Conservation (phyloP, 176 grass and related monocot genomes). For the Cymbopogon citratus region DNA sequence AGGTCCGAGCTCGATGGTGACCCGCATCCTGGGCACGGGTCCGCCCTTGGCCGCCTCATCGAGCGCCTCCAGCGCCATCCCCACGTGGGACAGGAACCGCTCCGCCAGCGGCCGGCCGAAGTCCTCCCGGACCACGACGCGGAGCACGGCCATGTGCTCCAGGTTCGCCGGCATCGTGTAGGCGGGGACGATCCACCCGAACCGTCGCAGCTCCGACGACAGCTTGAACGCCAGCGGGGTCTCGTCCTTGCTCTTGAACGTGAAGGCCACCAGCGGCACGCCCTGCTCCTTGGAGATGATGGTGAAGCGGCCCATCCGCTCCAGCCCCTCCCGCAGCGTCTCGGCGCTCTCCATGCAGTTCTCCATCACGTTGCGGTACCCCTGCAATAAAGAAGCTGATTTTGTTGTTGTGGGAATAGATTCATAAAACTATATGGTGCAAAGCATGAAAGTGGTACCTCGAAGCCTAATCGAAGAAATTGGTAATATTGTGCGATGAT, state of each 20-base stretch:
- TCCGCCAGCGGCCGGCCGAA: constrained; percentile 53
- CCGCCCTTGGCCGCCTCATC: constrained; percentile 27
- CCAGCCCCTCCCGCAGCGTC: constrained; percentile 50
- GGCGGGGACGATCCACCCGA: constrained; percentile 78
- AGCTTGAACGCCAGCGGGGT: constrained; percentile 45
- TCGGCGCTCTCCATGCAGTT: constrained; percentile 83
- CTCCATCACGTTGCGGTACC: constrained; percentile 74
- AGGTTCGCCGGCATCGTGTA: constrained; percentile 84
- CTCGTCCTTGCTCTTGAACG: constrained; percentile 41
- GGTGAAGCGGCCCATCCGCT: constrained; percentile 40
- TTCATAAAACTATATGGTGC: too few species aligned
- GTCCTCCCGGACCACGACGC: constrained; percentile 66
- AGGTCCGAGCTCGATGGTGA: constrained; percentile 53
- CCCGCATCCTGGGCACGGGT: constrained; percentile 32
- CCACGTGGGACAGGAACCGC: constrained; percentile 57
- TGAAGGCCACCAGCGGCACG: constrained; percentile 89
- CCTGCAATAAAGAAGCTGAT: constrained; percentile 27
- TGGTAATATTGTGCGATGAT: constrained; percentile 97
- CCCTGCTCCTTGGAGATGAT: constrained; percentile 79
- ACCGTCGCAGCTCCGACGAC: constrained; percentile 47
- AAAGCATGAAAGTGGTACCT: constrained; percentile 36
- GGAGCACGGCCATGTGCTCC: constrained; percentile 73
- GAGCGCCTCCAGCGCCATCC: constrained; percentile 40
- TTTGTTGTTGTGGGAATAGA: not conserved
- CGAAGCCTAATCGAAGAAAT: constrained; percentile 70